phyloP scores from a whole-genome alignment of 345 rosid species.

The Barbarea vulgaris region DNA sequence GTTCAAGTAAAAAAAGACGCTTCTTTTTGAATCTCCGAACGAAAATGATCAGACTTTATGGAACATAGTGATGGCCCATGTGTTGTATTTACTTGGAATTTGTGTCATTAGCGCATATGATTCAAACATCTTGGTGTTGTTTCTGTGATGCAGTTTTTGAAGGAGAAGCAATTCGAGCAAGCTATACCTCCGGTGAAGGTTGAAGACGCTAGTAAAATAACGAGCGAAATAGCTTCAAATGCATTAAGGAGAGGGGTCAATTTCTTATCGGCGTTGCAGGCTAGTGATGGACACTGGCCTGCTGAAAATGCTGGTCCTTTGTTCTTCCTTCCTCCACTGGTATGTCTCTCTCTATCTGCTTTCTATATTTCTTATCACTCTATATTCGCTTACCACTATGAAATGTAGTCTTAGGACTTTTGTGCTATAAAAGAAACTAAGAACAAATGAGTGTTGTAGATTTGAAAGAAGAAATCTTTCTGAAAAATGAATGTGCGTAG shows the following conservation, averaged over 20 bases:
- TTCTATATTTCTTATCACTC: background rate
- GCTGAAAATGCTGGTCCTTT: conserved; percentile 66
- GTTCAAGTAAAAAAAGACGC: background rate
- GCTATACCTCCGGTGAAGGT: conserved; percentile 48
- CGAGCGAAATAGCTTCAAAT: conserved; percentile 49
- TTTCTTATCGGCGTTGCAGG: conserved; percentile 63
- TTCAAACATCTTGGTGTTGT: background rate
- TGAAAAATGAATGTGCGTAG: background rate
- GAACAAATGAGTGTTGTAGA: background rate
- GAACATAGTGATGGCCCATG: background rate
- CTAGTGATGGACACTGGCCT: conserved; percentile 70
- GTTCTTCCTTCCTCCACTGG: conserved; percentile 67
- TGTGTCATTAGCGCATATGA: background rate
- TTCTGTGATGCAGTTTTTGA: conserved; percentile 47
- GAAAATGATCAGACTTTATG: background rate
- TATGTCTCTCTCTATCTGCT: conserved; percentile 39
- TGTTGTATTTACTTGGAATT: conserved; percentile 9
- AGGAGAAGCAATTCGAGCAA: conserved; percentile 61
- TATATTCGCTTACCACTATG: background rate
- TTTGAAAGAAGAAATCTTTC: background rate
- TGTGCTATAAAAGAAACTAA: background rate
- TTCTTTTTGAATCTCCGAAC: background rate
- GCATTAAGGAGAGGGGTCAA: conserved; percentile 50
- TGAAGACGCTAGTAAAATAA: conserved; percentile 49
- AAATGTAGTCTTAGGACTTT: background rate